phyloP scores from a whole-genome alignment of 1,284 basidiomycete genomes.

The Wolfiporia cocos region DNA sequence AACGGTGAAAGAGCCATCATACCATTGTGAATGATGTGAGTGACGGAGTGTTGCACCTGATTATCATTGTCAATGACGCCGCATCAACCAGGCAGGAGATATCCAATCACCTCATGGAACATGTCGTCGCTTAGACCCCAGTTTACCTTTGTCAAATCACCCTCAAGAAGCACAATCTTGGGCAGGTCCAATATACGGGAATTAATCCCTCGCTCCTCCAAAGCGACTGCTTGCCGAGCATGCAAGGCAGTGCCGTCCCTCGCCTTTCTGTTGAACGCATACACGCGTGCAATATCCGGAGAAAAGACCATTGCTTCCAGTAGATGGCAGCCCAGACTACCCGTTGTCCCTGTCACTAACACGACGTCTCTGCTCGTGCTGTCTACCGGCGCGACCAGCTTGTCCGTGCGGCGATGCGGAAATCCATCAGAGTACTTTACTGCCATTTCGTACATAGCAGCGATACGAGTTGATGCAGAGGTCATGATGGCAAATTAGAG shows the following conservation, averaged over 20 bases:
- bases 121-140: neutral
- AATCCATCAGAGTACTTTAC: neutral
- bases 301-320: neutral
- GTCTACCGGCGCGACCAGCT: neutral
- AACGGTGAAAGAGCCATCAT: neutral
- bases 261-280: neutral
- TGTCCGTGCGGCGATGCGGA: neutral
- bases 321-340: neutral
- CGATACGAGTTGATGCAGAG: neutral
- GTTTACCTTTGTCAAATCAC: neutral
- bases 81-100: neutral
- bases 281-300: neutral
- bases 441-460: neutral
- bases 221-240: no score
- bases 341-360: neutral
- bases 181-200: neutral
- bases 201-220: neutral
- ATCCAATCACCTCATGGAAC: neutral
- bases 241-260: slow-evolving; percentile 2
- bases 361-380: neutral
- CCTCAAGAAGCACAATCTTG: neutral
- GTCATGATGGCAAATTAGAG: neutral
- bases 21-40: neutral
- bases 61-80: neutral
- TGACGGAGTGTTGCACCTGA: neutral